Evolutionary conservation across 768 basidiomycete genomes (phyloP).

Genomic region (Boletellus sp.): DNA sequence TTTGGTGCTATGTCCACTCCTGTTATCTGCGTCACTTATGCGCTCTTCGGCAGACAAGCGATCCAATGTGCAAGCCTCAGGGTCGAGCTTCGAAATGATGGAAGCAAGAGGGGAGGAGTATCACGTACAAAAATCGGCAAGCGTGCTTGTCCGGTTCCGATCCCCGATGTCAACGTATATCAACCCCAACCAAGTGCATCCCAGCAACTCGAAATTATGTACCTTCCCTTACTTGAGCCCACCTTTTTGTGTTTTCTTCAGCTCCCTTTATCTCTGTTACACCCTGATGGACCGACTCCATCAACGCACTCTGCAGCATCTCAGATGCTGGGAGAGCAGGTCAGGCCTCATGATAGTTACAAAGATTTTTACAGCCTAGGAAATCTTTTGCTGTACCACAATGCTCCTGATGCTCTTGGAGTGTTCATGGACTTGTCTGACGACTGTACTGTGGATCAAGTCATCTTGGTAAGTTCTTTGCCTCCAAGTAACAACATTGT

Average conservation of each 20-base stretch:
- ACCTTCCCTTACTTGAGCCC: conserved; percentile 10
- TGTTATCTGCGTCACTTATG: too few species aligned
- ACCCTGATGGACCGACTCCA: neutral
- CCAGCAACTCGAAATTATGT: conserved; percentile 6
- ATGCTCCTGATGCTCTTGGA: conserved; percentile 26
- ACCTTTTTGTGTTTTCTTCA: conserved; percentile 14
- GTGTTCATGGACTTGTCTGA: conserved; percentile 30
- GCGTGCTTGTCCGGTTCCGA: too few species aligned
- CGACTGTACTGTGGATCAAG: conserved; percentile 41
- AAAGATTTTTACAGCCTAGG: conserved; percentile 24
- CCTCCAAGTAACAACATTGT: too few species aligned
- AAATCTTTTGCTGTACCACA: conserved; percentile 37
- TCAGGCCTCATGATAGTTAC: neutral
- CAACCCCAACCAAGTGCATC: neutral
- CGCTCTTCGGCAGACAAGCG: neutral
- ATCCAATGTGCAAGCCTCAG: neutral
- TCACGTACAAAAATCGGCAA: neutral
- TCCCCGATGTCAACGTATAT: neutral
- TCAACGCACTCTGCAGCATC: neutral
- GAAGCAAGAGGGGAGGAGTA: neutral
- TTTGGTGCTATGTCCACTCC: too few species aligned
- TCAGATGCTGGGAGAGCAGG: neutral
- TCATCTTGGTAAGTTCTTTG: conserved; percentile 33
- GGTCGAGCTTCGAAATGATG: neutral
- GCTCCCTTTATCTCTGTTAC: conserved; percentile 3